A percentile compares a stretch with the other conserved stretches of the same genome.
Evolutionary conservation across 768 basidiomycete genomes (phyloP).

Genomic region (Lentinula aciculospora): DNA sequence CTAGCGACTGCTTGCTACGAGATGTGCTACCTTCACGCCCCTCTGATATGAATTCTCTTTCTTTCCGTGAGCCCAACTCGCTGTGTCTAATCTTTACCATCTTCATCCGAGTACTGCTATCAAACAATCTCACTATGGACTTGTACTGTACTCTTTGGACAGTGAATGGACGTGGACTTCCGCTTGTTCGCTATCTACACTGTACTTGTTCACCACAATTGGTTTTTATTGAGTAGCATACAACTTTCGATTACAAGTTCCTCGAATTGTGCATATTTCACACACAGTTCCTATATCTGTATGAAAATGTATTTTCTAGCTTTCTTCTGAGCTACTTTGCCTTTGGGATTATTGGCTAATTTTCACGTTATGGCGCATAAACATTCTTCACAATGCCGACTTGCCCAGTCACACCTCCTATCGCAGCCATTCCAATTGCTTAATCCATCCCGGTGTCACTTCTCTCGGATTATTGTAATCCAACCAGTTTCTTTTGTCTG

Average conservation of each 20-base stretch:
- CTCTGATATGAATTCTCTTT: background rate
- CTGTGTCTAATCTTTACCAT: constrained; percentile 13
- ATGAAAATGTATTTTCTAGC: background rate
- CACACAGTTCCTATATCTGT: background rate
- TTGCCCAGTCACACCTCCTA: too few species aligned
- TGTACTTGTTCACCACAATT: constrained; percentile 33
- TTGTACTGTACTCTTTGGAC: constrained; percentile 25
- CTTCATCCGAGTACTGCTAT: background rate
- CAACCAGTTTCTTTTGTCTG: too few species aligned
- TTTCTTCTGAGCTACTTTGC: too few species aligned
- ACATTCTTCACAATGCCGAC: too few species aligned
- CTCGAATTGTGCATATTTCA: background rate
- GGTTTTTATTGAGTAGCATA: constrained; percentile 5
- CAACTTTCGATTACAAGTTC: background rate
- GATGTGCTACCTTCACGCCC: background rate
- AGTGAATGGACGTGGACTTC: constrained; percentile 51
- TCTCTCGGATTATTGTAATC: too few species aligned
- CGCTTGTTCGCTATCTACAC: constrained; percentile 47
- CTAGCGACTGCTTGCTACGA: background rate
- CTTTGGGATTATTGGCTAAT: too few species aligned
- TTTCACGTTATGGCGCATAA: too few species aligned
- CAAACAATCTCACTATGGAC: background rate
- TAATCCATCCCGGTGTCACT: too few species aligned
- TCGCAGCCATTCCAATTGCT: too few species aligned
- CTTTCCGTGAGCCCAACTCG: constrained; percentile 6